Evolutionary conservation across 257 asterid genomes (phyloP), one percentile per base, ranked within the genome.

Genomic region (Primulina eburnea): DNA sequence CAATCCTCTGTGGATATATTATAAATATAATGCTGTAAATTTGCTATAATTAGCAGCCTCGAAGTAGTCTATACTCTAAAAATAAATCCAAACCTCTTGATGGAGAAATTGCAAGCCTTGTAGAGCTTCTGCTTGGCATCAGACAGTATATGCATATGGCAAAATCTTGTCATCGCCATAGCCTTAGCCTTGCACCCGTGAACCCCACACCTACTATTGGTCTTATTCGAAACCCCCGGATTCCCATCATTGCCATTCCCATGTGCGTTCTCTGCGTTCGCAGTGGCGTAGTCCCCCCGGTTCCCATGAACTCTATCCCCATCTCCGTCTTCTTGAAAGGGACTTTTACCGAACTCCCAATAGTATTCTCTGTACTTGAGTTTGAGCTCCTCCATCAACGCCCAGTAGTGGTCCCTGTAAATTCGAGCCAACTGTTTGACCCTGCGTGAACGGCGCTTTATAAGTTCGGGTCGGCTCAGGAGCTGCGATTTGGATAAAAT

Each of bases 91-190:
- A 76, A 93, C 97, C 96, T 89, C 73, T 89, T 90, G 43, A 90
- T 79, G 58, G 90, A 56, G 77, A 77, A 93, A 60, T 66, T 81
- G 86, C 99, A 93, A 68, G 89, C 77, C 83, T 81, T 87, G 84
- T 93, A 93, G 21, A 90, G 97, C 88, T 83, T 86, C 83, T 93
- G 99, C 71, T 82, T 82, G 52, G 76, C 60, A 35, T 93, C 99
- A 1, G 86, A 82, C 59, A 90, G 69, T 71, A 93, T 89, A 76
- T 93, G 99, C 89, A 79, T 80, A 64, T 75, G 89, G 81, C 92
- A 82, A 74, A 81, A 88, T 60, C 67, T 77, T 5, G 88, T 86
- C 70, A 86, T 66, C 8, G 88, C 87, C 95, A 86, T 88, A 8
- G 88, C 88, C 74, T 82, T 82, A 16, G 78, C 76, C 80, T 80